Percentiles rank a stretch among this genome's conserved stretches.
These are phyloP conservation scores for Cutaneotrichosporon mucoides DNA, from an alignment of 1,284 basidiomycete species.

Conservation along the genomic window DNA sequence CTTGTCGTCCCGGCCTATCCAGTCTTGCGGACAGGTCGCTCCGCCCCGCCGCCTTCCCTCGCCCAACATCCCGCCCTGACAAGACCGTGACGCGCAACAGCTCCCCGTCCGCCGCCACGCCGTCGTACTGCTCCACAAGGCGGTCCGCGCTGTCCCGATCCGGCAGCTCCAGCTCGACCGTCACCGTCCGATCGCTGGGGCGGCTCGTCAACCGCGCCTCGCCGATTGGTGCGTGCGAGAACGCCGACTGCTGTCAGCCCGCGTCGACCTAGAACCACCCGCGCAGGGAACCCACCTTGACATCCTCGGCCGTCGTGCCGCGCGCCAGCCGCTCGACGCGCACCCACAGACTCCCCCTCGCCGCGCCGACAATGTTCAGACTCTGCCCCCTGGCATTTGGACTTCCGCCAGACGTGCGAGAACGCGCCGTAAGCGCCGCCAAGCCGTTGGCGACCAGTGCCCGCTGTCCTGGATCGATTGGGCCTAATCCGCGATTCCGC, in stretches of 20 bases:
- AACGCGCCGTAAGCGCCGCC: constrained; percentile 3
- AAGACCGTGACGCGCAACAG: constrained; percentile 60
- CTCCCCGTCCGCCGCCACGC: constrained; percentile 74
- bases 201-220: constrained; percentile 51
- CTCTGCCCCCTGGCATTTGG: neutral
- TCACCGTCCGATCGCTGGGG: constrained; percentile 51
- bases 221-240: constrained; percentile 69
- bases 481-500: neutral
- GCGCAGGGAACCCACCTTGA: constrained; percentile 53
- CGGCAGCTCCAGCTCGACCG: constrained; percentile 71
- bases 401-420: neutral
- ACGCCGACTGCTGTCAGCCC: constrained; percentile 60
- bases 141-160: constrained; percentile 59
- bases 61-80: neutral
- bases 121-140: constrained; percentile 70
- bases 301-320: constrained; percentile 78
- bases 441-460: constrained; percentile 8
- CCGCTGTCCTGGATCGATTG: constrained; percentile 1
- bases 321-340: constrained; percentile 68
- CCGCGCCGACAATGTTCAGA: constrained; percentile 65
- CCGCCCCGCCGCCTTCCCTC: neutral
- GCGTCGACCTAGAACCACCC: neutral
- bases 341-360: constrained; percentile 58
- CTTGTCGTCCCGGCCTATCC: too few relatives aligned
- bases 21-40: neutral